phyloP scores from a whole-genome alignment of 1,284 basidiomycete species.

The Cutaneotrichosporon sp. region DNA sequence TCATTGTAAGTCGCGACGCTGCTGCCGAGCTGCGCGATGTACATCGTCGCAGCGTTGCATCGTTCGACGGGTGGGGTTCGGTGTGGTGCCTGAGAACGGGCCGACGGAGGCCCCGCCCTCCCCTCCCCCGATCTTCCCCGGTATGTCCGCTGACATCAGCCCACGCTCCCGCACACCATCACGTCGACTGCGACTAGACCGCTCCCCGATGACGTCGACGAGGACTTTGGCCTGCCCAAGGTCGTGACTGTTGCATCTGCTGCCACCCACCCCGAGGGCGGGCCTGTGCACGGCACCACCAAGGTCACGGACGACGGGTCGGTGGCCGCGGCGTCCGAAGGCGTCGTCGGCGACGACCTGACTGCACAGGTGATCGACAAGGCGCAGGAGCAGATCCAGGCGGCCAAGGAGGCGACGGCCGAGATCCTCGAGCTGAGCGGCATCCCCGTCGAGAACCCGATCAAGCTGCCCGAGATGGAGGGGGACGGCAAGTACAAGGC shows the following conservation, averaged over 20 bases:
- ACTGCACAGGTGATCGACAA: neutral
- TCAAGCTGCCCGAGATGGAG: constrained; percentile 8
- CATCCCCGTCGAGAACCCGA: constrained; percentile 3
- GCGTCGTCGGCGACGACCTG: neutral
- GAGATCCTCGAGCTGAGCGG: constrained; percentile 13
- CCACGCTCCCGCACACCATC: constrained; percentile 50
- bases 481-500: constrained; percentile 36
- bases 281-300: constrained; percentile 59
- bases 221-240: constrained; percentile 58
- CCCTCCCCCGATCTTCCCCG: neutral
- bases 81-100: neutral
- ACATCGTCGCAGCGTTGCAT: neutral
- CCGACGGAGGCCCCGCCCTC: neutral
- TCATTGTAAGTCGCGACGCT: constrained; percentile 42
- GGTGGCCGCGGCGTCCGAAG: neutral
- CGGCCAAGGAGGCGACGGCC: constrained; percentile 1
- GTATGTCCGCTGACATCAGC: constrained; percentile 32
- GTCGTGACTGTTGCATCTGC: constrained; percentile 70
- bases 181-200: constrained; percentile 12
- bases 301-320: constrained; percentile 6
- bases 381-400: neutral
- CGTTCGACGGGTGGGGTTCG: neutral
- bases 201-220: constrained; percentile 9
- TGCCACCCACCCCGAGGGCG: constrained; percentile 64
- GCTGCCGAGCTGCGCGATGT: neutral